Percentiles rank a stretch among this genome's conserved stretches.
These are phyloP conservation scores for Pterocarpus santalinus DNA, from an alignment of 306 rosid genomes.

Conservation along the genomic window DNA sequence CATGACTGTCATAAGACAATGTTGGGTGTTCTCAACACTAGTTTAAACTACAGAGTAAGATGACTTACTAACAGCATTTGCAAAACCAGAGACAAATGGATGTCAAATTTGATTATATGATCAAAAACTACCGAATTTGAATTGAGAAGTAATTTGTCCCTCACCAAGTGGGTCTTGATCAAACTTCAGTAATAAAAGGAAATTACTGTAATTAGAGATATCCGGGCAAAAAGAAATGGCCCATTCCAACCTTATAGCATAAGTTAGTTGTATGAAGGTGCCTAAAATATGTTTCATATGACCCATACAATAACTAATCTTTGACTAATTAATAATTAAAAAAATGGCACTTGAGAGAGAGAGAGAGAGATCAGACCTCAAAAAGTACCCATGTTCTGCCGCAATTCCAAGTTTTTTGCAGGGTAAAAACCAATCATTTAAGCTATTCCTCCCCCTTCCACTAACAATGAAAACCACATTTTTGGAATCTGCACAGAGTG, in stretches of 20 bases:
- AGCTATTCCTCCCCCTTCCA: conserved; percentile 77
- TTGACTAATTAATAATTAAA: conserved; percentile 12
- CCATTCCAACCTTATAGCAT: conserved; percentile 1
- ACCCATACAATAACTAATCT: conserved; percentile 17
- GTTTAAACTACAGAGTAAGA: conserved; percentile 20
- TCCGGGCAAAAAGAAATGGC: conserved; percentile 16
- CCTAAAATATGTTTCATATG: conserved; percentile 20
- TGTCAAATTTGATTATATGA: conserved; percentile 12
- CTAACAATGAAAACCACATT: conserved; percentile 85
- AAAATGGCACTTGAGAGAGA: conserved; percentile 10
- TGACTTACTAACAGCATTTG: conserved; percentile 16
- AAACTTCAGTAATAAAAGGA: conserved; percentile 24
- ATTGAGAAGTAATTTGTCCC: conserved; percentile 20
- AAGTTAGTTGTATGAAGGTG: conserved; percentile 13
- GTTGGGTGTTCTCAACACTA: not conserved
- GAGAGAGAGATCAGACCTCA: conserved; percentile 60
- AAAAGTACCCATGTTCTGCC: conserved; percentile 82
- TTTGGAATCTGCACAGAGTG: conserved; percentile 67
- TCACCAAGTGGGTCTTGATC: not conserved
- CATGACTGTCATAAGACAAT: too few species aligned
- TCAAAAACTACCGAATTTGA: conserved; percentile 15
- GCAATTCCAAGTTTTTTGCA: conserved; percentile 81
- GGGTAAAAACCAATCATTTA: conserved; percentile 75
- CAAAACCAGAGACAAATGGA: conserved; percentile 18
- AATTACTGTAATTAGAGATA: conserved; percentile 10